Evolutionary conservation across 352 stramenopile genomes (phyloP).

Genomic region (Detonula confervacea): DNA sequence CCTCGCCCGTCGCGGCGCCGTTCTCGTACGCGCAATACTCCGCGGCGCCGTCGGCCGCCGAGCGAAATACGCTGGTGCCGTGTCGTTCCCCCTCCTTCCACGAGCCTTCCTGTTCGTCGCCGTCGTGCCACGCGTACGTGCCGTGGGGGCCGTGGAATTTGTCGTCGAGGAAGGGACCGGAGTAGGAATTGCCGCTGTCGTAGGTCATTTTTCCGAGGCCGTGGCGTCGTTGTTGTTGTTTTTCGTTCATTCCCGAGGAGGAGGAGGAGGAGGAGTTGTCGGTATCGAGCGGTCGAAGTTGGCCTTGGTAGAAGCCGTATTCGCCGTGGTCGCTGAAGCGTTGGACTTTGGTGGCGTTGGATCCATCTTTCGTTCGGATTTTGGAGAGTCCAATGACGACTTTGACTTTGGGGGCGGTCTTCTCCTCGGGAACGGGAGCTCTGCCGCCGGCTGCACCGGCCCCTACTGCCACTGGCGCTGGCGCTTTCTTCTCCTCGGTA

Average conservation of each 20-base stretch:
- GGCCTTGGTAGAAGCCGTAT: constrained; percentile 27
- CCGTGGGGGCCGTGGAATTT: constrained; percentile 21
- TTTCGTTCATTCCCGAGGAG: too few species aligned
- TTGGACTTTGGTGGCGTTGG: background rate
- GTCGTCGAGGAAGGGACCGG: constrained; percentile 30
- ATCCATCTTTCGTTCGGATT: constrained; percentile 7
- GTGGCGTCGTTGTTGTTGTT: constrained; percentile 11
- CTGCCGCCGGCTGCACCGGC: too few species aligned
- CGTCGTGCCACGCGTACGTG: constrained; percentile 32
- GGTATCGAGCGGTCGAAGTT: too few species aligned
- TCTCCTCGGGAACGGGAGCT: too few species aligned
- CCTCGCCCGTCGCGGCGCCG: constrained; percentile 15
- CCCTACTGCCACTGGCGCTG: too few species aligned
- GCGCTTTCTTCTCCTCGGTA: too few species aligned
- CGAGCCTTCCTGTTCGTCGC: constrained; percentile 21
- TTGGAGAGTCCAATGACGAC: constrained; percentile 23
- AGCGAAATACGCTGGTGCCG: constrained; percentile 24
- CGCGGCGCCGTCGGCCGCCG: constrained; percentile 23
- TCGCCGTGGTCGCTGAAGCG: constrained; percentile 24
- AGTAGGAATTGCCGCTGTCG: constrained; percentile 36
- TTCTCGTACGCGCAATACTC: constrained; percentile 34
- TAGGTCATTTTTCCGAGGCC: constrained; percentile 44
- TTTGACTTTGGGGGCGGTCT: background rate
- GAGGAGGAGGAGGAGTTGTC: too few species aligned
- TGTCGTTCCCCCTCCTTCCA: constrained; percentile 25